Evolutionary conservation across 1,284 basidiomycete species (phyloP).

Genomic region (Trichosporon sp.): DNA sequence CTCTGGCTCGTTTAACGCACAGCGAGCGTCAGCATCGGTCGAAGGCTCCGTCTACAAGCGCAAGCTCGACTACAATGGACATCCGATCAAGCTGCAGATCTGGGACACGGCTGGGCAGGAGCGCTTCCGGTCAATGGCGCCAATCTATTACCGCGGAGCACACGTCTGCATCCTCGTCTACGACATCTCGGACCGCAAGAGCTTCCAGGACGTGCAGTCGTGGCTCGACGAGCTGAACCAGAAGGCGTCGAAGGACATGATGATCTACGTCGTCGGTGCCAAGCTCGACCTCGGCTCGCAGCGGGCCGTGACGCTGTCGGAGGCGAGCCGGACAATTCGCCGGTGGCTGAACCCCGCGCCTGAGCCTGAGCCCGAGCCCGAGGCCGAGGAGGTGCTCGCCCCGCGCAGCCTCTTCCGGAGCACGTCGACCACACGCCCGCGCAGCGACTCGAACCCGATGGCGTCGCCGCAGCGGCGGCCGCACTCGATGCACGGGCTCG

Average conservation of each 20-base stretch:
- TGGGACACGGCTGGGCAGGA: constrained; percentile 99
- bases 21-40: constrained; percentile 76
- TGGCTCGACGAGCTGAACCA: constrained; percentile 70
- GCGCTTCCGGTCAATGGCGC: constrained; percentile 87
- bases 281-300: constrained; percentile 39
- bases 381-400: not conserved
- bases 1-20: constrained; percentile 79
- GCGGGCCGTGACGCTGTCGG: constrained; percentile 33
- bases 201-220: constrained; percentile 83
- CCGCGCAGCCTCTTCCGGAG: constrained; percentile 30
- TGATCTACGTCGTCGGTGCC: constrained; percentile 45
- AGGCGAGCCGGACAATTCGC: constrained; percentile 33
- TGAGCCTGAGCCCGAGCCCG: constrained; percentile 13
- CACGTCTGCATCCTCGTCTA: constrained; percentile 54
- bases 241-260: constrained; percentile 42
- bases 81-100: constrained; percentile 69
- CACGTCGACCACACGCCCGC: constrained; percentile 18
- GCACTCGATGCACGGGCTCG: constrained; percentile 27
- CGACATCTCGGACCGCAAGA: constrained; percentile 58
- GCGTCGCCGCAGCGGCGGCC: constrained; percentile 13
- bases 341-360: constrained; percentile 30
- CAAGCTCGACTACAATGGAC: constrained; percentile 80
- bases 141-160: constrained; percentile 54
- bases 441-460: constrained; percentile 7
- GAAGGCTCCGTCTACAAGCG: constrained; percentile 93